A percentile compares a stretch with the other conserved stretches of the same genome.
Evolutionary conservation across 441 rosid genomes (phyloP).

Genomic region (Adansonia madagascariensis): DNA sequence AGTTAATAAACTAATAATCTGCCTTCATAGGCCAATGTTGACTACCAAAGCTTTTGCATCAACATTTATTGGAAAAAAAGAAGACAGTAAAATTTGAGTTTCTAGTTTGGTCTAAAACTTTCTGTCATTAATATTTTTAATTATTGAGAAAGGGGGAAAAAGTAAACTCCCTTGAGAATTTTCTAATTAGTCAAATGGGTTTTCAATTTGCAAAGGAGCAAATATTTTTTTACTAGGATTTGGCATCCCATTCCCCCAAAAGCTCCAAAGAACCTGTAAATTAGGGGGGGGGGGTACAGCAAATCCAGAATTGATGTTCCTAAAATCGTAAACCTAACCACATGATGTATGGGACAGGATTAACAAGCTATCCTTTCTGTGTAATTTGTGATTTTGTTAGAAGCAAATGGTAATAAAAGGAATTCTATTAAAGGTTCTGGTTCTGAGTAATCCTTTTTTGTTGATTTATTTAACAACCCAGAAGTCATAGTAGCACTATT

Average conservation of each 20-base stretch:
- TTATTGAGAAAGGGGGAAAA: background rate
- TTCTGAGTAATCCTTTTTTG: too few species aligned
- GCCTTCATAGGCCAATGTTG: background rate
- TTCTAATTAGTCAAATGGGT: slow-evolving; percentile 1
- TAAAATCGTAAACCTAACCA: background rate
- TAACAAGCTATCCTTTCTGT: background rate
- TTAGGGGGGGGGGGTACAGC: background rate
- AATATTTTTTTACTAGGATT: background rate
- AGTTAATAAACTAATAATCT: background rate
- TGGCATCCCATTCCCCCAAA: background rate
- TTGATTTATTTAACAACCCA: too few species aligned
- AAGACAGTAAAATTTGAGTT: background rate
- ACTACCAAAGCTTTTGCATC: background rate
- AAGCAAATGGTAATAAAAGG: background rate
- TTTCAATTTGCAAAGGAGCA: background rate
- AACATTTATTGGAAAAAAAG: background rate
- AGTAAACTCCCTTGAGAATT: background rate
- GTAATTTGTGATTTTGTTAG: background rate
- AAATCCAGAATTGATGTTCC: background rate
- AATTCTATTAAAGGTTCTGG: background rate
- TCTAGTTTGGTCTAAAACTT: slow-evolving; percentile 3
- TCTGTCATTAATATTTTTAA: background rate
- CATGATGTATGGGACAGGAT: background rate
- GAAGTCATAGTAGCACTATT: too few species aligned
- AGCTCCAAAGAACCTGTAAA: background rate